phyloP scores from a whole-genome alignment of 768 basidiomycete species.

The Pleurotus giganteus region DNA sequence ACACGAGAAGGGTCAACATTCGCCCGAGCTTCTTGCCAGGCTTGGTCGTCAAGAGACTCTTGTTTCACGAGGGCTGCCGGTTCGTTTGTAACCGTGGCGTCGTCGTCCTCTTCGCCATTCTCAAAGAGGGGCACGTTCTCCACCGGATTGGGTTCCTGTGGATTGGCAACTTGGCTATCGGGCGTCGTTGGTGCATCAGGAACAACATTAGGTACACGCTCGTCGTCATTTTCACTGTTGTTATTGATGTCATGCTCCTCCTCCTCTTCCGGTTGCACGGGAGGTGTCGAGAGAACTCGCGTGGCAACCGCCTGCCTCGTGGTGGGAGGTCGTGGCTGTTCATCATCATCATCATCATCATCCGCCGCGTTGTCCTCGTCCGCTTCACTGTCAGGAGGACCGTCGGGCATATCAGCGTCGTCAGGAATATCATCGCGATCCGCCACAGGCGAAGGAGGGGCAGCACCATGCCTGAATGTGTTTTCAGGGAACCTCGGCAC shows the following conservation, averaged over 20 bases:
- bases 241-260: neutral
- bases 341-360: neutral
- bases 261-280: neutral
- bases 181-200: neutral
- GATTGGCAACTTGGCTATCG: too few relatives aligned
- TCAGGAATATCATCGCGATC: too few relatives aligned
- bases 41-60: conserved; percentile 7
- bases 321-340: too few relatives aligned
- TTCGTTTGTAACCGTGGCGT: neutral
- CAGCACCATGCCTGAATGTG: neutral
- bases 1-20: neutral
- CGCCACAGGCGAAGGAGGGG: neutral
- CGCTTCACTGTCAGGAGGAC: too few relatives aligned
- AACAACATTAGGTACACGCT: neutral
- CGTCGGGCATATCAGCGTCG: too few relatives aligned
- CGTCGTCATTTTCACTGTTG: neutral
- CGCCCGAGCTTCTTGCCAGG: conserved; percentile 1
- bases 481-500: too few relatives aligned
- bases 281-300: neutral
- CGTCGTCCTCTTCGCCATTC: conserved; percentile 4
- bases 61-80: neutral
- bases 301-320: neutral
- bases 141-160: neutral
- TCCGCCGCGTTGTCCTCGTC: neutral
- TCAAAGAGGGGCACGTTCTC: conserved; percentile 1